Conservation (phyloP, 441 rosid genomes). For the Croton laevigatus region DNA sequence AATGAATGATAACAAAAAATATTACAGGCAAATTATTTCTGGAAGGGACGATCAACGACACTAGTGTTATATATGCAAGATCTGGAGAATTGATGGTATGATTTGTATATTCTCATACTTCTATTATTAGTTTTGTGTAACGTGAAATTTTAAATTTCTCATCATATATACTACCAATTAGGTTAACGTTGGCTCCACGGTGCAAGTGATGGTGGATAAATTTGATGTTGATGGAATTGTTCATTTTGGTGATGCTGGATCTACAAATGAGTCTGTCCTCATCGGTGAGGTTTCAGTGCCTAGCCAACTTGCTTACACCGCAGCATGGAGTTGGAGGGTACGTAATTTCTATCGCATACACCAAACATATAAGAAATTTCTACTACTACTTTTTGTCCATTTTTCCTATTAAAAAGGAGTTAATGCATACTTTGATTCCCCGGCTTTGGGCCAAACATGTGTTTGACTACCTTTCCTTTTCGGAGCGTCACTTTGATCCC, state of each 20-base stretch:
- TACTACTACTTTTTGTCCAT: too few species aligned
- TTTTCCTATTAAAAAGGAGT: too few species aligned
- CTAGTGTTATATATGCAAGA: background rate
- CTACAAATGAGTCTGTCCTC: background rate
- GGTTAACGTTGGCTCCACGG: conserved; percentile 28
- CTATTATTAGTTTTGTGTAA: too few species aligned
- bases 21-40: background rate
- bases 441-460: too few species aligned
- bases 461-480: too few species aligned
- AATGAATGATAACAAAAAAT: too few species aligned
- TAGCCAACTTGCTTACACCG: conserved; percentile 23
- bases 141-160: too few species aligned
- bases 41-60: background rate
- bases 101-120: too few species aligned
- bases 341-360: background rate
- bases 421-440: too few species aligned
- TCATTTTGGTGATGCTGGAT: background rate
- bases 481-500: too few species aligned
- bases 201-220: conserved; percentile 25
- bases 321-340: conserved; percentile 34
- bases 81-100: background rate
- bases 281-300: conserved; percentile 6
- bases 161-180: background rate
- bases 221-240: background rate
- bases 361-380: too few species aligned